Evolutionary conservation across 768 basidiomycete species (phyloP).

Genomic region (Tulasnella sp.): DNA sequence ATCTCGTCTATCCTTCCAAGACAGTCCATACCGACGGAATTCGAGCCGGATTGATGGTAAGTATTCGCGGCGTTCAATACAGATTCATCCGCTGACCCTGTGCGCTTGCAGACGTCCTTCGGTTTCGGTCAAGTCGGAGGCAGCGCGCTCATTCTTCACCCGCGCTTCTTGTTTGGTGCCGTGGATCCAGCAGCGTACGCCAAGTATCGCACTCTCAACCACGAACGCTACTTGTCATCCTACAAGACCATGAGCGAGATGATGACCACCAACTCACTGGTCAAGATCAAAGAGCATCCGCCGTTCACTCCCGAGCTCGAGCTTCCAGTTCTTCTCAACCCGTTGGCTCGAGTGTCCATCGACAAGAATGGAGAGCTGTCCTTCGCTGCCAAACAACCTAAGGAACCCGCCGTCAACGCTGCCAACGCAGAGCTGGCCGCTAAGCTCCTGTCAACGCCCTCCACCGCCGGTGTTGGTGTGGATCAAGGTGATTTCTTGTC

Average conservation of each 20-base stretch:
- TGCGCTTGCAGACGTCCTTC: slow-evolving; percentile 62
- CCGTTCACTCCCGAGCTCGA: slow-evolving; percentile 84
- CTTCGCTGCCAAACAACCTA: slow-evolving; percentile 55
- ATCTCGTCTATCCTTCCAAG: slow-evolving; percentile 96
- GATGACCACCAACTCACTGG: slow-evolving; percentile 88
- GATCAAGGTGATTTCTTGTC: slow-evolving; percentile 58
- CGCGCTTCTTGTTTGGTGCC: slow-evolving; percentile 79
- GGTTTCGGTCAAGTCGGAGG: slow-evolving; percentile 99
- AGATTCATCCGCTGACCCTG: not conserved
- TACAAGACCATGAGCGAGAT: slow-evolving; percentile 93
- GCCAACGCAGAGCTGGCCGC: slow-evolving; percentile 59
- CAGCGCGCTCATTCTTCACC: slow-evolving; percentile 75
- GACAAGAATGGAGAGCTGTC: slow-evolving; percentile 84
- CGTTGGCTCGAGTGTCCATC: slow-evolving; percentile 72
- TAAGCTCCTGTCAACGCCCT: slow-evolving; percentile 36
- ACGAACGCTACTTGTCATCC: slow-evolving; percentile 50
- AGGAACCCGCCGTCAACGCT: slow-evolving; percentile 38
- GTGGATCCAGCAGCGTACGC: slow-evolving; percentile 69
- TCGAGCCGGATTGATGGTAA: slow-evolving; percentile 73
- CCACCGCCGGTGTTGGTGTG: slow-evolving; percentile 69
- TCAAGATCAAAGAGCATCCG: slow-evolving; percentile 88
- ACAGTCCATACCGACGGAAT: slow-evolving; percentile 91
- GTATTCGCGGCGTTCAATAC: slow-evolving; percentile 18
- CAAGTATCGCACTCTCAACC: slow-evolving; percentile 61
- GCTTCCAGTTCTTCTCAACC: slow-evolving; percentile 77